Base-by-base conservation (phyloP, 2,329 filamentous ascomycete species). In the Ophiostoma sp. region DNA sequence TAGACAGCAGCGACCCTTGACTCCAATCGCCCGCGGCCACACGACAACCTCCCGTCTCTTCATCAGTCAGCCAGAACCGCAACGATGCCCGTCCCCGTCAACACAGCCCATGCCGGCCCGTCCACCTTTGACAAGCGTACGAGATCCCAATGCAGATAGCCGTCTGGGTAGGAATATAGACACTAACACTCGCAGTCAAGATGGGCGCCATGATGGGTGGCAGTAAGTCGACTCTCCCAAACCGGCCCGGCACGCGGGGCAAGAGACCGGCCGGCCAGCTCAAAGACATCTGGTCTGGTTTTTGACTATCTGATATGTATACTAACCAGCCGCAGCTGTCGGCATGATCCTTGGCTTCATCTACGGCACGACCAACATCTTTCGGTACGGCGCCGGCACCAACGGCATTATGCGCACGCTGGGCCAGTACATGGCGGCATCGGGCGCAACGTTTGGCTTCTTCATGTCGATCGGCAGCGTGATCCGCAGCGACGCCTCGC, bases 391-490 rank as follows among this genome's bases (percentile, higher is more conserved):
- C 69, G 92, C 94, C 67, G 95, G 95, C 36, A 87, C 92, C 8
- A 96, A 97, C 75, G 95, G 95, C 68, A 91, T 98, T 76, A 92
- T 97, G 85, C 85, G 95, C 75, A 97, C 93, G 44, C 81, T 99
- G 65, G 94, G 95, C 71, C 95, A 98, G 79, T 98, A 96, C 79
- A 99, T 99, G 95, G 81, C 92, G 45, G 93, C 92, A 62, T 98
- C 94, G 40, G 93, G 93, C 55, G 92, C 93, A 64, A 98, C 94
- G 9, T 99, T 99, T 78, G 95, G 94, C 38, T 97, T 98, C 82
- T 99, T 99, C 85, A 99, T 99, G 95, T 94, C 92, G 69, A 97
- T 99, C 74, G 95, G 95, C 74, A 97, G 92, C 74, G 93, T 96
- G 62, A 97, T 99, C 75, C 90, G 95, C 76, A 93, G 92, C 70